Base-by-base conservation (phyloP, 305 asterid species). In the Coffea humblotiana region DNA sequence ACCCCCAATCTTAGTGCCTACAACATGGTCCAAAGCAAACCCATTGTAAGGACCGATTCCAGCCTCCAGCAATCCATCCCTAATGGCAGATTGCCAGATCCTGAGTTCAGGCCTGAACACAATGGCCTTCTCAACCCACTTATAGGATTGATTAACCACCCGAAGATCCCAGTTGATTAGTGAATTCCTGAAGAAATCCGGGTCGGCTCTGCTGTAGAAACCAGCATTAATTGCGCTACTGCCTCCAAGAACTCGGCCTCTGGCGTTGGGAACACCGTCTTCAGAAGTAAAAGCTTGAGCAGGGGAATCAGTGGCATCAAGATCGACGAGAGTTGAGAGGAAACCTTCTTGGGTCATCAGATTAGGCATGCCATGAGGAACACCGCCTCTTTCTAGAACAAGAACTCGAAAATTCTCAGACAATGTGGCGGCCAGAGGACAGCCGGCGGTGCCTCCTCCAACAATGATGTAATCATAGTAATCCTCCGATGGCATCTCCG, bases 161-260 rank as follows among this genome's bases (percentile, higher is more conserved):
- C 78, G 37, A 6, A 82, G 86, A 83, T 91, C 93, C 97, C 97
- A 96, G 43, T 80, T 77, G n/a, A 96, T 84, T 19, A 92, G 90
- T 3, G 98, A 92, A 65, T 78, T 80, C 27, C 13, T 13, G 70
- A 89, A 94, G 45, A 96, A 94, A 25, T 86, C 94, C 12, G 72
- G 83, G 74, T 95, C 97, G 0, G 98, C 97, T 67, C 98, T 78
- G 79, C 95, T 94, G 81, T 96, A 96, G 75, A 96, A 94, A 1
- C 99, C 98, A 1, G 98, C 97, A 74, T 96, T 96, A 15, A 96
- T 90, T 3, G 95, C 90, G 67, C 98, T 94, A 74, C 97, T 90
- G 3, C 99, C 99, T 13, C 99, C 99, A 61, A 96, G 97, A 86
- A 96, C 93, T 27, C 99, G 90, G 77, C 99, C 99, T 58, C 99